Evolutionary conservation across 352 stramenopile genomes (phyloP).

Genomic region (Globisporangium canariense): DNA sequence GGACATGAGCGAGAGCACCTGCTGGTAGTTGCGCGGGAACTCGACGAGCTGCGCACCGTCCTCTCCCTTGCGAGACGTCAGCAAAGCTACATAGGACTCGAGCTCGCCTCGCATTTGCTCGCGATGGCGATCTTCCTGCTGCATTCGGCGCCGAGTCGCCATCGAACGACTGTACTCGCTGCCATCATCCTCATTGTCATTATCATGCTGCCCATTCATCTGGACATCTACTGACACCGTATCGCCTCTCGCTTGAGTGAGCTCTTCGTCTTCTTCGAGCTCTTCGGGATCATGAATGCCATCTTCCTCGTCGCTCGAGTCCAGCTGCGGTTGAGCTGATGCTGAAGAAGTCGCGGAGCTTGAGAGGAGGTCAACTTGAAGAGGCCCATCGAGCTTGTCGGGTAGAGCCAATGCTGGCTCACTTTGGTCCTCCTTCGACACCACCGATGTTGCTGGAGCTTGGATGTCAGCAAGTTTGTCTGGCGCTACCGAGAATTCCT

Average conservation of each 20-base stretch:
- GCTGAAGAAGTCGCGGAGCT: not conserved
- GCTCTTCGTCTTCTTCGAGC: not conserved
- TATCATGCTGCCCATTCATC: not conserved
- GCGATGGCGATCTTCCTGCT: conserved; percentile 31
- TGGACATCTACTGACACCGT: not conserved
- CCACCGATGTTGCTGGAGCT: not conserved
- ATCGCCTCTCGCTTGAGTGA: not conserved
- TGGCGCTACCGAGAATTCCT: not conserved
- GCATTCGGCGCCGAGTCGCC: conserved; percentile 11
- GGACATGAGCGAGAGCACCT: conserved; percentile 68
- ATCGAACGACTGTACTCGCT: conserved; percentile 26
- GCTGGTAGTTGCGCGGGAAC: conserved; percentile 61
- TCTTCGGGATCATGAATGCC: not conserved
- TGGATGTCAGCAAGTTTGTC: not conserved
- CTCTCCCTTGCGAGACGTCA: conserved; percentile 37
- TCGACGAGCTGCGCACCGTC: conserved; percentile 44
- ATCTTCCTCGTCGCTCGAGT: conserved; percentile 7
- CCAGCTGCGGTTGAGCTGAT: not conserved
- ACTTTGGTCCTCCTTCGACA: not conserved
- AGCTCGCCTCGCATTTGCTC: conserved; percentile 42
- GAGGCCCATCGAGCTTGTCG: not conserved
- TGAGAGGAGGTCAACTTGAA: conserved; percentile 1
- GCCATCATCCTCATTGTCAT: conserved; percentile 1
- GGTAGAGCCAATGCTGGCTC: not conserved
- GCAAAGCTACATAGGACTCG: conserved; percentile 38